Evolutionary conservation across 495 filamentous ascomycete species (phyloP).

Genomic region (Talaromyces wortmannii): DNA sequence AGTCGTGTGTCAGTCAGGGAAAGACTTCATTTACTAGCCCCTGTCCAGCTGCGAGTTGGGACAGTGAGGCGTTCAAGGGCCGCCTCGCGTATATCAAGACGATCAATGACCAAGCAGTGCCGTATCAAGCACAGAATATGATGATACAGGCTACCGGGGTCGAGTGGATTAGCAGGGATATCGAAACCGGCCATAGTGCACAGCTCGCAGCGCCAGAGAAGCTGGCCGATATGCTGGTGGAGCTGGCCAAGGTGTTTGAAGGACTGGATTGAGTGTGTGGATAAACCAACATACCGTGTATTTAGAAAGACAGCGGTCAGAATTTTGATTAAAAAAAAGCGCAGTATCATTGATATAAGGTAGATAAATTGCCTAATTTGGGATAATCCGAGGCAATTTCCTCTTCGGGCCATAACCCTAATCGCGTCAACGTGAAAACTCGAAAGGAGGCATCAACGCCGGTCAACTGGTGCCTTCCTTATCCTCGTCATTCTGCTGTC

Average conservation of each 20-base stretch:
- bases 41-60: slow-evolving; percentile 18
- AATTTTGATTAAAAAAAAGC: too few species aligned
- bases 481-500: too few species aligned
- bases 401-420: too few species aligned
- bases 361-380: too few species aligned
- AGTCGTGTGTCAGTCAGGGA: slow-evolving; percentile 9
- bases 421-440: too few species aligned
- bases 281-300: too few species aligned
- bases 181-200: slow-evolving; percentile 11
- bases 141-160: slow-evolving; percentile 15
- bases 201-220: slow-evolving; percentile 11
- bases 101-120: slow-evolving; percentile 12
- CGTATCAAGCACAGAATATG: slow-evolving; percentile 15
- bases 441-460: too few species aligned
- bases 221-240: slow-evolving; percentile 7
- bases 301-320: too few species aligned
- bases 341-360: too few species aligned
- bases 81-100: slow-evolving; percentile 16
- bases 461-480: too few species aligned
- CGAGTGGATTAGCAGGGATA: slow-evolving; percentile 16
- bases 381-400: too few species aligned
- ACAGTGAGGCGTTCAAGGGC: slow-evolving; percentile 9
- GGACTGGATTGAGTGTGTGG: not conserved
- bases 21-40: slow-evolving; percentile 16
- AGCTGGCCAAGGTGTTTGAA: slow-evolving; percentile 4